Base-by-base conservation (phyloP, 345 rosid species). In the Chamaenerion angustifolium region DNA sequence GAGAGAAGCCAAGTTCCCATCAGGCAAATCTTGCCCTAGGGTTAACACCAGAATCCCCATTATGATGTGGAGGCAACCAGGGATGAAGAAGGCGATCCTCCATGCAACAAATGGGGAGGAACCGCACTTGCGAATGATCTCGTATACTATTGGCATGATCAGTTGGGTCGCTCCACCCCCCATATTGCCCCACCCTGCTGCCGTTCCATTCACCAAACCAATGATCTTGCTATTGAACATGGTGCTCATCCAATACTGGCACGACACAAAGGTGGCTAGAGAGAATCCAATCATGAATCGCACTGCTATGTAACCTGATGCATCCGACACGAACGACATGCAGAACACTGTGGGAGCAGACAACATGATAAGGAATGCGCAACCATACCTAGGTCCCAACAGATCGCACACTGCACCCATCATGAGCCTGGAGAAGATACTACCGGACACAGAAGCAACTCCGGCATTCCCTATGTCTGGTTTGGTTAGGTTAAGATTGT, bases 241-340 rank as follows among this genome's bases (percentile, higher is more conserved):
- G 2, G 97, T 85, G 65, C 95, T 88, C 97, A 88, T 88, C 97
- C 97, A 84, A 41, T 76, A 88, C 51, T 88, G 97, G 62, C 95
- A 88, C 1, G 97, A 88, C 55, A 88, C 95, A 27, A 88, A 88
- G 0, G 97, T 85, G 1, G 95, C 95, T 0, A 88, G 87, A 31
- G 92, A 88, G 65, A 88, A 88, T 6, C 97, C 97, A 4, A 88
- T 88, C 97, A 88, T 82, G 66, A 88, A 88, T 51, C 97, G 63
- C 16, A 85, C 87, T 0, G 80, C 66, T 11, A 80, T 72, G 53
- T 79, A 85, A 7, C 95, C 93, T 16, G 81, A 77, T 0, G 97
- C 83, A 3, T 53, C 12, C 11, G 73, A 46, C 21, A 80, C 80
- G 37, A 85, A 73, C 9, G 95, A 75, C 95, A 85, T 89, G 55